phyloP scores from a whole-genome alignment of 148 eudicot genomes.

The Spergularia bocconei region DNA sequence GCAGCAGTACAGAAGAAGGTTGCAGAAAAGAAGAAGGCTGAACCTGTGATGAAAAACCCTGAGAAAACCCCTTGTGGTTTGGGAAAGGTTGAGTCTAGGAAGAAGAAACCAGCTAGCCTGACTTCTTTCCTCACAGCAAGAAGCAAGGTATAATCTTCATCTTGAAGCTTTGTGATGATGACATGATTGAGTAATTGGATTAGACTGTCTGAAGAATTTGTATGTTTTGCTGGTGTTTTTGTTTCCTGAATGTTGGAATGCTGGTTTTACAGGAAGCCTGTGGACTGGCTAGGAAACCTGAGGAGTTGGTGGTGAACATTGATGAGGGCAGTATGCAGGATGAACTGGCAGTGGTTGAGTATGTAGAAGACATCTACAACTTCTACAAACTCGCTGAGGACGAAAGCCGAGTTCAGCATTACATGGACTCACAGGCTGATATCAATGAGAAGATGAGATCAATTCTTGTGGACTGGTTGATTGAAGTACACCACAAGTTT shows the following conservation, averaged over 20 bases:
- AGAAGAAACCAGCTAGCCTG: slow-evolving; percentile 30
- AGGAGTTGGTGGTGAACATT: slow-evolving; percentile 35
- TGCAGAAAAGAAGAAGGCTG: slow-evolving; percentile 30
- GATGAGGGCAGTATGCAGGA: slow-evolving; percentile 33
- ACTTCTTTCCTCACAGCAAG: slow-evolving; percentile 49
- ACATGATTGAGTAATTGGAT: neutral
- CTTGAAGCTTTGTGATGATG: neutral
- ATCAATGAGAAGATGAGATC: slow-evolving; percentile 50
- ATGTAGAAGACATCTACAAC: slow-evolving; percentile 41
- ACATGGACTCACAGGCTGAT: slow-evolving; percentile 44
- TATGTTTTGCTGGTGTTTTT: too few species aligned
- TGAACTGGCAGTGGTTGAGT: slow-evolving; percentile 43
- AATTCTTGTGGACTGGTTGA: slow-evolving; percentile 48
- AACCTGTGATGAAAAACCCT: slow-evolving; percentile 8
- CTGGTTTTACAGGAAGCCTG: slow-evolving; percentile 34
- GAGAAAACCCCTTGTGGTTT: slow-evolving; percentile 23
- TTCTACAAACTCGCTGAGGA: slow-evolving; percentile 38
- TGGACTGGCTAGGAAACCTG: slow-evolving; percentile 35
- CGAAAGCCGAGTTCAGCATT: slow-evolving; percentile 30
- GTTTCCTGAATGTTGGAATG: neutral
- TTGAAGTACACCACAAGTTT: slow-evolving; percentile 51
- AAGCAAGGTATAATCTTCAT: slow-evolving; percentile 40
- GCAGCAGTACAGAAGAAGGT: slow-evolving; percentile 28
- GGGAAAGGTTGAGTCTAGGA: slow-evolving; percentile 17
- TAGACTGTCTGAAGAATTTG: too few species aligned